These are phyloP conservation scores for Penicillium riverlandense DNA, from an alignment of 495 filamentous ascomycete genomes.

Conservation along the genomic window DNA sequence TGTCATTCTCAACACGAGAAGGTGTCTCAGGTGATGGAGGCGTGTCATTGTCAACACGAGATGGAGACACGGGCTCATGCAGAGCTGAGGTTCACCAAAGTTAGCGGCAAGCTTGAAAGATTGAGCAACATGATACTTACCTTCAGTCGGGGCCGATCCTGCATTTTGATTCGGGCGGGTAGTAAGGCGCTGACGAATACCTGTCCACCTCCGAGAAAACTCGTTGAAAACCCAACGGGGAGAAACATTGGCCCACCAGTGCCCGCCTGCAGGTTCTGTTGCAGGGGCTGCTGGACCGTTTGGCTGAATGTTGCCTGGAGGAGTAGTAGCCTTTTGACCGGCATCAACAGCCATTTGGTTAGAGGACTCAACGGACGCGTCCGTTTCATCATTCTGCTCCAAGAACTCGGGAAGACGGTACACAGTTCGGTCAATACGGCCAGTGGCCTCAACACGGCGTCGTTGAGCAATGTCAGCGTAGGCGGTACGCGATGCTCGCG, in stretches of 20 bases:
- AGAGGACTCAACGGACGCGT: not conserved
- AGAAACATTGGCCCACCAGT: not conserved
- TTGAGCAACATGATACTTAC: not conserved
- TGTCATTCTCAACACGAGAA: no score
- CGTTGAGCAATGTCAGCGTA: conserved; percentile 23
- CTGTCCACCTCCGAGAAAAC: conserved; percentile 13
- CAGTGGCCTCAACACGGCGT: conserved; percentile 19
- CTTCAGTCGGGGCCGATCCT: not conserved
- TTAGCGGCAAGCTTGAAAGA: no score
- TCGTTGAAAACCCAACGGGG: conserved; percentile 10
- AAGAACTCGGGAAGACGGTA: conserved; percentile 31
- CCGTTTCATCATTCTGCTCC: conserved; percentile 18
- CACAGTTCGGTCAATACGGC: conserved; percentile 25
- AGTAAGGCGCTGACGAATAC: conserved; percentile 7
- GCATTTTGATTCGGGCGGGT: not conserved
- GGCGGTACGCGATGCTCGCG: conserved; percentile 7
- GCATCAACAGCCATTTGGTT: conserved; percentile 2
- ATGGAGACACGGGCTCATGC: no score
- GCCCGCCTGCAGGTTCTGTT: not conserved
- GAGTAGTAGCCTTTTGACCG: no score
- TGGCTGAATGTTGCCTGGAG: conserved; percentile 1
- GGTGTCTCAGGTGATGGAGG: no score
- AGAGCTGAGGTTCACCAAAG: no score
- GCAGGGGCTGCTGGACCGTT: not conserved
- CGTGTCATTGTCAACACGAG: no score